A percentile compares a stretch with the other conserved stretches of the same genome.
Conservation (phyloP, 208 protist genomes). For the Phytomonas sp. region DNA sequence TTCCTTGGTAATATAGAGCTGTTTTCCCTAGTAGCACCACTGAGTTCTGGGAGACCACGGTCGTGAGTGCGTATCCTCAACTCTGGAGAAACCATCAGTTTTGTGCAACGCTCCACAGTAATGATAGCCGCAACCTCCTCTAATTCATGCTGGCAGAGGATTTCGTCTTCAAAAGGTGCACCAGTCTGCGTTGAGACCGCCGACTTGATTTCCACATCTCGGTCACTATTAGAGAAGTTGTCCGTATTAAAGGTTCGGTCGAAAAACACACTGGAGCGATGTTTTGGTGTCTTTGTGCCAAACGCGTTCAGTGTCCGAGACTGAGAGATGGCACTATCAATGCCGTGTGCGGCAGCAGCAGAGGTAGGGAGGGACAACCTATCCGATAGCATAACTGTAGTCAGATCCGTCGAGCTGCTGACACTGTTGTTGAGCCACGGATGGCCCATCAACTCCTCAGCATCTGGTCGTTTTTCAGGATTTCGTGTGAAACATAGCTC, state of each 20-base stretch:
- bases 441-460: slow-evolving; percentile 66
- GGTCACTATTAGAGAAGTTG: not conserved
- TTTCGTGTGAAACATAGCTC: slow-evolving; percentile 81
- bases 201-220: not conserved
- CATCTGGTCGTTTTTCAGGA: slow-evolving; percentile 49
- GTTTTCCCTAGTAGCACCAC: slow-evolving; percentile 17
- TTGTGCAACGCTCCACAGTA: slow-evolving; percentile 52
- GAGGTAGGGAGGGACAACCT: not conserved
- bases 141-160: slow-evolving; percentile 66
- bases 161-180: slow-evolving; percentile 38
- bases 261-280: not conserved
- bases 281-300: not conserved
- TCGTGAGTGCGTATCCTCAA: slow-evolving; percentile 13
- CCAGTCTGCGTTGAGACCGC: not conserved
- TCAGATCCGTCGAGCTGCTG: not conserved
- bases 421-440: slow-evolving; percentile 47
- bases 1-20: slow-evolving; percentile 25
- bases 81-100: slow-evolving; percentile 36
- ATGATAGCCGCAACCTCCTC: slow-evolving; percentile 65
- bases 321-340: not conserved
- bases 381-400: not conserved
- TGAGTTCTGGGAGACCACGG: slow-evolving; percentile 7
- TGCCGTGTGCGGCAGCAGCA: not conserved
- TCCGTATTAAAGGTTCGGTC: not conserved
- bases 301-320: not conserved